Base-by-base conservation (phyloP, 164 flowering plant genomes). In the Liquidambar formosana region DNA sequence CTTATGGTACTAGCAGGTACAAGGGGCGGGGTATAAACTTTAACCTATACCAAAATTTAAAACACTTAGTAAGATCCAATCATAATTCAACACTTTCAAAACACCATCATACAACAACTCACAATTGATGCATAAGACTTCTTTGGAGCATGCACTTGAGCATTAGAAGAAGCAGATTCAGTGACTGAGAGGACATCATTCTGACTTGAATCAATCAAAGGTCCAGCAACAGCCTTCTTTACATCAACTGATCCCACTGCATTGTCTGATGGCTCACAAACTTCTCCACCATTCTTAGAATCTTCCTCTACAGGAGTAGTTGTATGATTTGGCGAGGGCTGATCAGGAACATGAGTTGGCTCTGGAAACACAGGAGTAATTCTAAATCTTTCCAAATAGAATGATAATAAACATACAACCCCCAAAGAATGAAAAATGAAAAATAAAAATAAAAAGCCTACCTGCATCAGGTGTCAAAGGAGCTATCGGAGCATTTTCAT, bases 41-140 rank as follows among this genome's bases (percentile, higher is more conserved):
- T 49, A 1, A 73, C 79, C 82, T 79, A 41, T 22, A 54, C 4
- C 64, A 65, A 48, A 27, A 33, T 11, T 3, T 10, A 47, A 14
- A 53, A 59, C 18, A 22, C 25, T 63, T 21, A 46, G n/a, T 8
- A 4, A 67, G 14, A 63, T 52, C 45, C 23, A 9, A 22, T 33
- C 28, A 45, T 26, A 41, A 0, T 33, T 27, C 14, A 66, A 28
- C 22, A 15, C 14, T 11, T 21, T 13, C 19, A 14, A 67, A 15
- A 56, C 26, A 18, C 8, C 5, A 0, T 45, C 25, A 65, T 10
- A 38, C 15, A 66, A 14, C 19, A 61, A 80, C 85, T 60, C 38
- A 82, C 88, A 41, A 84, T 63, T 61, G 85, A 80, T 44, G 84
- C 84, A 75, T 76, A 84, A 12, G 85, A 70, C 67, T 70, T 78